phyloP scores from a whole-genome alignment of 1,284 basidiomycete species.

The Schizophyllum commune region DNA sequence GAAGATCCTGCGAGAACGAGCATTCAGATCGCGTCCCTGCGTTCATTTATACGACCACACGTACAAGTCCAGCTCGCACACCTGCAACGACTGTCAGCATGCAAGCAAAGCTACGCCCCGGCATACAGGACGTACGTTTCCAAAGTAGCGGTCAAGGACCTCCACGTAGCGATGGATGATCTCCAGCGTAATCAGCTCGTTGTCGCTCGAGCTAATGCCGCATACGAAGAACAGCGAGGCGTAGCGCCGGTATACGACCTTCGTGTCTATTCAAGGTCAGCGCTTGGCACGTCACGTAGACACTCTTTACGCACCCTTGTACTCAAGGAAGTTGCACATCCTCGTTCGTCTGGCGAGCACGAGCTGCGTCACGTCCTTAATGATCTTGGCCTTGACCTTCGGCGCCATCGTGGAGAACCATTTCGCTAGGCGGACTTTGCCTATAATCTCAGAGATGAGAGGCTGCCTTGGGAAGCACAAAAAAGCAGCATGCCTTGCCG shows the following conservation, averaged over 20 bases:
- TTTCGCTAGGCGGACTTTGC: conserved; percentile 96
- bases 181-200: conserved; percentile 90
- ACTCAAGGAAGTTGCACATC: conserved; percentile 99
- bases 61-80: conserved; percentile 93
- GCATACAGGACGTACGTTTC: conserved; percentile 63
- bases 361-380: conserved; percentile 98
- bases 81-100: conserved; percentile 38
- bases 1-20: conserved; percentile 64
- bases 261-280: conserved; percentile 55
- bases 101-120: not conserved
- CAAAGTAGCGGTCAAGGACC: conserved; percentile 98
- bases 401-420: conserved; percentile 97
- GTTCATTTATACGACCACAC: conserved; percentile 13
- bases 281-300: not conserved
- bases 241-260: conserved; percentile 97
- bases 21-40: not conserved
- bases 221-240: conserved; percentile 98
- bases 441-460: conserved; percentile 31
- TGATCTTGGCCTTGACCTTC: conserved; percentile 95
- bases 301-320: conserved; percentile 62
- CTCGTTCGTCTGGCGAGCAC: conserved; percentile 92
- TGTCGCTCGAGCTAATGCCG: conserved; percentile 86
- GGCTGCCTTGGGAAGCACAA: conserved; percentile 1
- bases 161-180: conserved; percentile 99
- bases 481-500: conserved; percentile 66